Percentiles rank a stretch among this genome's conserved stretches.
These are phyloP conservation scores for Podila minutissima DNA, from an alignment of 192 early-diverging fungal species.

Conservation along the genomic window DNA sequence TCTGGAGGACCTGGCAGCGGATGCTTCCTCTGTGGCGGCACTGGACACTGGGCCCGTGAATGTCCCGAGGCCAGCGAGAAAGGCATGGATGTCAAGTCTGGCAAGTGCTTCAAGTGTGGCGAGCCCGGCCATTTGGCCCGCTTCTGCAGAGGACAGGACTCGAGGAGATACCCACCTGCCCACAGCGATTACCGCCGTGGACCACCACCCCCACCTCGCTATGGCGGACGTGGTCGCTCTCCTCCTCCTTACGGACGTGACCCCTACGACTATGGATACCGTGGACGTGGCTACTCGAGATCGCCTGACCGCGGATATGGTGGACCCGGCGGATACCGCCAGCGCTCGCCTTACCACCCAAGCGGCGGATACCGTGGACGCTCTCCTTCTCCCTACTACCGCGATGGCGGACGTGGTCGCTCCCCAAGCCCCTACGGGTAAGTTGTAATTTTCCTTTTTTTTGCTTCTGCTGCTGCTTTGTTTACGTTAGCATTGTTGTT, in stretches of 20 bases:
- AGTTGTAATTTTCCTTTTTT: not conserved
- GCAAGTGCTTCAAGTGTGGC: conserved; percentile 65
- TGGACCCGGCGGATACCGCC: conserved; percentile 43
- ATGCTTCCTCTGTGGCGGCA: conserved; percentile 63
- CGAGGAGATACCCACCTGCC: conserved; percentile 14
- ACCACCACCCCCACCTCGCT: conserved; percentile 42
- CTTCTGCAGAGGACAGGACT: conserved; percentile 50
- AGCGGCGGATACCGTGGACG: conserved; percentile 26
- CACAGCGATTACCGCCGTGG: conserved; percentile 55
- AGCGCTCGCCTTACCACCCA: conserved; percentile 47
- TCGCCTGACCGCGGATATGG: conserved; percentile 54
- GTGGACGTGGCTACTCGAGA: conserved; percentile 53
- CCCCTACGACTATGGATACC: conserved; percentile 49
- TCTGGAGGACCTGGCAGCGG: conserved; percentile 61
- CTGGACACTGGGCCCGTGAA: conserved; percentile 65
- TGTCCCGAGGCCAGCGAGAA: conserved; percentile 62
- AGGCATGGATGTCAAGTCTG: conserved; percentile 66
- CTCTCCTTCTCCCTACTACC: conserved; percentile 22
- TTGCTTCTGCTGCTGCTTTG: not conserved
- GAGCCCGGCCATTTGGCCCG: conserved; percentile 61
- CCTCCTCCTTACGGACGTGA: conserved; percentile 43
- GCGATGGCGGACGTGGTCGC: conserved; percentile 30
- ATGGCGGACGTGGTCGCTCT: conserved; percentile 51
- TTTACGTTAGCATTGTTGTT: not conserved
- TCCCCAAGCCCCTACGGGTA: conserved; percentile 56